Percentiles rank a stretch among this genome's conserved stretches.
These are phyloP conservation scores for Picea glauca DNA, from an alignment of 75 land plant genomes.

Conservation along the genomic window DNA sequence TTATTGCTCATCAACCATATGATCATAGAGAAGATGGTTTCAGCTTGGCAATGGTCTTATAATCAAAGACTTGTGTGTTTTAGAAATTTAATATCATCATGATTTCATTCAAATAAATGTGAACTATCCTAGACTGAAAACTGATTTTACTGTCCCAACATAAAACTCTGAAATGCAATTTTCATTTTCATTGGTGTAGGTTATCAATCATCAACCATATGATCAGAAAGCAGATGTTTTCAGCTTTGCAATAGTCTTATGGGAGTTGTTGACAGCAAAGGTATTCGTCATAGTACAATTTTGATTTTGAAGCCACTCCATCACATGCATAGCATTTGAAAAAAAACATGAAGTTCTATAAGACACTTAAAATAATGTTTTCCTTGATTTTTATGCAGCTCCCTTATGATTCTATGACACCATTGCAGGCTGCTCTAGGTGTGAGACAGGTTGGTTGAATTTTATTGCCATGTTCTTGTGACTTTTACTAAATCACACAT, in stretches of 20 bases:
- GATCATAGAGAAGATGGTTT: slow-evolving; percentile 66
- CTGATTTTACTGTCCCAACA: background rate
- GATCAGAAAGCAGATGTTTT: slow-evolving; percentile 70
- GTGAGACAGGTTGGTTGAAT: slow-evolving; percentile 67
- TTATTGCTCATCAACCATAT: slow-evolving; percentile 62
- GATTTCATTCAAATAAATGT: background rate
- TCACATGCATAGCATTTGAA: background rate
- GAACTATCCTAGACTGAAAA: background rate
- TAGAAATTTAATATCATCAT: slow-evolving; percentile 1
- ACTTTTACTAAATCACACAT: background rate
- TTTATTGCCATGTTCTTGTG: background rate
- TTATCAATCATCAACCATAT: slow-evolving; percentile 64
- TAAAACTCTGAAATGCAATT: background rate
- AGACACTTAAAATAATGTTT: background rate
- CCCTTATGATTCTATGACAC: slow-evolving; percentile 75
- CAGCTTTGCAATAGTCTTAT: slow-evolving; percentile 75
- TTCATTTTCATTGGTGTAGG: slow-evolving; percentile 17
- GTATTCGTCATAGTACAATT: slow-evolving; percentile 15
- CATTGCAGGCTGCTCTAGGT: slow-evolving; percentile 84
- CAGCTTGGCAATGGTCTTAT: slow-evolving; percentile 70
- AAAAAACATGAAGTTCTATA: background rate
- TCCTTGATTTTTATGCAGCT: slow-evolving; percentile 31
- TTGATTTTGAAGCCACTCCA: background rate
- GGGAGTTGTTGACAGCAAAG: slow-evolving; percentile 72
- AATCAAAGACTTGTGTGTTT: slow-evolving; percentile 14